Evolutionary conservation across 2,329 filamentous ascomycete species (phyloP), one percentile per base, ranked within the genome.

Genomic region (Diaporthe capsici): DNA sequence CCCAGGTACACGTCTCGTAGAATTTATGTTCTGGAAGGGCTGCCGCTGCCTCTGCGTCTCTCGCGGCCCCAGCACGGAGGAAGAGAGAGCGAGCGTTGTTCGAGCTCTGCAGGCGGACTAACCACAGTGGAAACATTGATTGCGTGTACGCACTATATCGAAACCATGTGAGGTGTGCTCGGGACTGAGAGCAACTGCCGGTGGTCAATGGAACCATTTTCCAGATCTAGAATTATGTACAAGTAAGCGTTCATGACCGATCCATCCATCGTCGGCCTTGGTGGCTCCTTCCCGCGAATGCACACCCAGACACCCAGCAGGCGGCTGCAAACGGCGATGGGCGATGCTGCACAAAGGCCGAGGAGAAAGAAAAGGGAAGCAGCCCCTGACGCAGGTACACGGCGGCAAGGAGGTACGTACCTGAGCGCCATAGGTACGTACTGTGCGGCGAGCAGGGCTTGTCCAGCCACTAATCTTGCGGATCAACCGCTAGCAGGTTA

Each of bases 341-440:
- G 34, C 39, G 34, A 31, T 10, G 65, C 28, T 55, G 65, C 65
- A 70, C 65, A 70, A 53, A 51, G 44, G n/a, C 39, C 42, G 31
- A 68, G 31, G 8, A 42, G 49, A 13, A 70, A 31, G 47, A 25
- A 39, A 12, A 68, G 65, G 34, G n/a, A 39, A 22, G 22, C 47
- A 51, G 63, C 65, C 49, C 65, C 49, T 70, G 65, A 70, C 65
- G 65, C 65, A 70, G 65, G 65, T 55, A 70, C 65, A 70, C 65
- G 34, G 49, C 49, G 65, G 65, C 47, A 55, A 70, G 10, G 12
- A 49, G 65, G 28, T 68, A 68, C 63, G 63, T 68, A 39, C 63
- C 47, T 53, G 20, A 22, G 47, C 47, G 31, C 47, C 28, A 28
- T 9, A 20, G 65, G 65, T 55, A 70, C 65, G 65, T 70, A 68